These are phyloP conservation scores for Pichia sporocuriosa DNA, from an alignment of 805 yeast genomes.

Conservation along the genomic window DNA sequence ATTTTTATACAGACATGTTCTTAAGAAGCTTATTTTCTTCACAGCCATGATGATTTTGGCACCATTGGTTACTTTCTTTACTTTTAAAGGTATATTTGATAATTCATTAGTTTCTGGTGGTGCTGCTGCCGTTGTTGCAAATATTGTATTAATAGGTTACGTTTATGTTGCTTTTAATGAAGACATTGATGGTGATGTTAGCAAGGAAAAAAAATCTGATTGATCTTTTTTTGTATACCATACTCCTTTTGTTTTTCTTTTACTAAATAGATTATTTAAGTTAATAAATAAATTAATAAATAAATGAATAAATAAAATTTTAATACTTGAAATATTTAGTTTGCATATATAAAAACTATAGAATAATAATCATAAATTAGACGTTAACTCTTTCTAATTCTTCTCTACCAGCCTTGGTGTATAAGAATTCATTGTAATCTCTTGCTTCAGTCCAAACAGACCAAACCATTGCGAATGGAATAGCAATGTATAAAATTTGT, in stretches of 20 bases:
- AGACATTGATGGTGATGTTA: constrained; percentile 35
- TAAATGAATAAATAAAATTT: not conserved
- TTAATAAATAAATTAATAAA: not conserved
- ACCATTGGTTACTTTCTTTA: constrained; percentile 60
- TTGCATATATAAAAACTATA: not conserved
- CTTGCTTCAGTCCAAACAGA: constrained; percentile 81
- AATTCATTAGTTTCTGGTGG: constrained; percentile 72
- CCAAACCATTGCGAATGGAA: constrained; percentile 80
- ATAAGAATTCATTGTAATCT: constrained; percentile 87
- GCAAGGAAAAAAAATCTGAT: constrained; percentile 21
- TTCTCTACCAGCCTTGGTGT: constrained; percentile 97
- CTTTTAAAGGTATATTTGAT: constrained; percentile 24
- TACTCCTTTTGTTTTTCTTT: no score
- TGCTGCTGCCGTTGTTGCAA: constrained; percentile 70
- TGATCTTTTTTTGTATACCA: not conserved
- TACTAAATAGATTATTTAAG: no score
- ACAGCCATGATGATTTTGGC: constrained; percentile 70
- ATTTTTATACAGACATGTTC: constrained; percentile 41
- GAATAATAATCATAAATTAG: constrained; percentile 14
- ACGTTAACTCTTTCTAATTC: constrained; percentile 66
- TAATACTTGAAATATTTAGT: not conserved
- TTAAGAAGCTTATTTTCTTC: constrained; percentile 62
- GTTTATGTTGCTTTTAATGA: constrained; percentile 71
- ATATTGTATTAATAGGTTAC: constrained; percentile 65
- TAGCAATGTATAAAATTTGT: constrained; percentile 68